Evolutionary conservation across 225 moss, liverwort and hornwort species (phyloP).

Genomic region (Sphagnum contortum): DNA sequence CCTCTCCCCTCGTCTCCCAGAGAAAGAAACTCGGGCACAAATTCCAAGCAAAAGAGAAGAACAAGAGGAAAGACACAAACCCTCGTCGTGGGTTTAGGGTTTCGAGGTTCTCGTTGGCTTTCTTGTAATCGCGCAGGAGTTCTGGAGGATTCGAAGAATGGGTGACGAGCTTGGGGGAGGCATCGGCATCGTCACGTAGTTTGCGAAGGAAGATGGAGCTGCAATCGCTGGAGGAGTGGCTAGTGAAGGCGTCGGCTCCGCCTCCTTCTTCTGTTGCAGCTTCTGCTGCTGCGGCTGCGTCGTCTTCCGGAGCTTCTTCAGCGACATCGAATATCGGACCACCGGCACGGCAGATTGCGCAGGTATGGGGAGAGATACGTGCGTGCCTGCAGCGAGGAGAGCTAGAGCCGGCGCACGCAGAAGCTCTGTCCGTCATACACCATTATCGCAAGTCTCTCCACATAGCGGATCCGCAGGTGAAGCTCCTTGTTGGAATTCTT

Average conservation of each 20-base stretch:
- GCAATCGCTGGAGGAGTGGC: constrained; percentile 44
- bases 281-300: constrained; percentile 5
- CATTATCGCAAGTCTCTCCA: constrained; percentile 60
- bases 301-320: too few relatives aligned
- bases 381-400: constrained; percentile 44
- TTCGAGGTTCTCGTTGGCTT: too few relatives aligned
- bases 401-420: constrained; percentile 38
- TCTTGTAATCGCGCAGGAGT: too few relatives aligned
- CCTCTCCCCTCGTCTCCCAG: too few relatives aligned
- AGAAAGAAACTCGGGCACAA: too few relatives aligned
- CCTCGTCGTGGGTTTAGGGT: too few relatives aligned
- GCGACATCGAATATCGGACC: too few relatives aligned
- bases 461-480: constrained; percentile 78
- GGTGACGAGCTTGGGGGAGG: too few relatives aligned
- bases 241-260: constrained; percentile 33
- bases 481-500: constrained; percentile 61
- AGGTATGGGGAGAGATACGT: constrained; percentile 68
- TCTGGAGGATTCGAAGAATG: too few relatives aligned
- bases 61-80: too few relatives aligned
- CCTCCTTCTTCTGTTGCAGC: constrained; percentile 11
- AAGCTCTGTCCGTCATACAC: constrained; percentile 52
- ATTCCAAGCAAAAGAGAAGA: too few relatives aligned
- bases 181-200: too few relatives aligned
- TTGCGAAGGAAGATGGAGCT: constrained; percentile 18
- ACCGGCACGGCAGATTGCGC: constrained; percentile 31